phyloP scores from a whole-genome alignment of 495 filamentous ascomycete species.

The Neurospora tetrasperma region DNA sequence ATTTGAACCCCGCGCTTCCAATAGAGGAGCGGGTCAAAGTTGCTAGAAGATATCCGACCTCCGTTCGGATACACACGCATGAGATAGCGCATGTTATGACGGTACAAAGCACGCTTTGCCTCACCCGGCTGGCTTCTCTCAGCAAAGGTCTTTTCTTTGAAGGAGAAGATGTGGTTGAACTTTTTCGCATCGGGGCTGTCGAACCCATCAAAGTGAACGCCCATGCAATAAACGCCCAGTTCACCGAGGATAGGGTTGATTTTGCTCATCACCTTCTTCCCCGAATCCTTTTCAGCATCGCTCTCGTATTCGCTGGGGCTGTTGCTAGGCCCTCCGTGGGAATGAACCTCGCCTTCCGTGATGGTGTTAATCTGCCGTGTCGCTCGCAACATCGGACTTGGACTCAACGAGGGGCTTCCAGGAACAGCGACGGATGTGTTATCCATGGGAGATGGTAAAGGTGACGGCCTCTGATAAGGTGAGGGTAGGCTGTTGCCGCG shows the following conservation, averaged over 20 bases:
- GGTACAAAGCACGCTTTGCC: slow-evolving; percentile 62
- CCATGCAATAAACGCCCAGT: slow-evolving; percentile 79
- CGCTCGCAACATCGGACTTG: slow-evolving; percentile 25
- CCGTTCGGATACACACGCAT: slow-evolving; percentile 88
- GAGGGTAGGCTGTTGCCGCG: slow-evolving; percentile 77
- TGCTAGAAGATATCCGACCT: slow-evolving; percentile 70
- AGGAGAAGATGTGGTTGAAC: slow-evolving; percentile 89
- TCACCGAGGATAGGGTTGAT: slow-evolving; percentile 75
- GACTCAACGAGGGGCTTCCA: slow-evolving; percentile 44
- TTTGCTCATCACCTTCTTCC: slow-evolving; percentile 66
- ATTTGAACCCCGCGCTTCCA: slow-evolving; percentile 96
- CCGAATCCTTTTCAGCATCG: slow-evolving; percentile 40
- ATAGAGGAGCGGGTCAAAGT: slow-evolving; percentile 84
- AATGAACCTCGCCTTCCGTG: slow-evolving; percentile 36
- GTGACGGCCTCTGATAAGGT: slow-evolving; percentile 51
- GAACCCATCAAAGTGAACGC: slow-evolving; percentile 75
- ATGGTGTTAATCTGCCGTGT: slow-evolving; percentile 36
- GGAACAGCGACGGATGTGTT: slow-evolving; percentile 41
- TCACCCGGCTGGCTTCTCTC: slow-evolving; percentile 61
- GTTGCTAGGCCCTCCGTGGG: slow-evolving; percentile 36
- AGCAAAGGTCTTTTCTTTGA: slow-evolving; percentile 76
- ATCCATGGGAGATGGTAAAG: slow-evolving; percentile 42
- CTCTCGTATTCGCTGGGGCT: slow-evolving; percentile 50
- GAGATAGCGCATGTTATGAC: slow-evolving; percentile 83
- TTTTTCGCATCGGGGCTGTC: slow-evolving; percentile 63